Base-by-base conservation (phyloP, 805 yeast genomes). In the Scheffersomyces ergatensis region DNA sequence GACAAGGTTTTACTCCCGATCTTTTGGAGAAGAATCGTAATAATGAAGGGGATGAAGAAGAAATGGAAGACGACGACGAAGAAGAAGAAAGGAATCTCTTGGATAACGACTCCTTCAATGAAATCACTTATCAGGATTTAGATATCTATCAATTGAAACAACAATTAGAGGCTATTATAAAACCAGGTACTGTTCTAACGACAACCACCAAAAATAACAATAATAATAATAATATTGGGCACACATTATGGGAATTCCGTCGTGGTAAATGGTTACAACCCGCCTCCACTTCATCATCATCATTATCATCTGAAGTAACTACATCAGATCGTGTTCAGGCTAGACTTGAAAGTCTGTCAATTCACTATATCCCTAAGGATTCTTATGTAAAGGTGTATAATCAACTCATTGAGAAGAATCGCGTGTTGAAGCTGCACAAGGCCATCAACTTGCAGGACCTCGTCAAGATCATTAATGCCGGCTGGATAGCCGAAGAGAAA, bases 401-500 rank as follows among this genome's bases (percentile, higher is more conserved):
- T 41, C 76, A 76, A 47, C 66, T 92, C 51, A 84, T 90, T 20
- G 77, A 83, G 33, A 83, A 84, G 53, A 82, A 83, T 27, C 80
- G 81, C 50, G 72, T 78, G 5, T 71, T 92, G 52, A 82, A 79
- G 52, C 70, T 70, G 41, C 63, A 57, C 26, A 63, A 58, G 42
- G 86, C 89, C 13, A 69, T 92, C 63, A 88, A 86, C 59, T 73
- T 92, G 51, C 71, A 69, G 43, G 96, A 89, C 57, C 79, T 85
- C 32, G 57, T 89, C 38, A 75, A 76, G 48, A 77, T 90, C 18
- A 75, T 90, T 32, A 81, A 87, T 52, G 78, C 85, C 3, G 97
- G 97, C 15, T 90, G 98, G 98, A 73, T 76, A 13, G 82, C 80
- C 44, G 80, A 80, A 17, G 88, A 83, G 37, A 78, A 80, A 49